Conservation (phyloP, 2,329 filamentous ascomycete genomes). For the Colletotrichum eleusines region DNA sequence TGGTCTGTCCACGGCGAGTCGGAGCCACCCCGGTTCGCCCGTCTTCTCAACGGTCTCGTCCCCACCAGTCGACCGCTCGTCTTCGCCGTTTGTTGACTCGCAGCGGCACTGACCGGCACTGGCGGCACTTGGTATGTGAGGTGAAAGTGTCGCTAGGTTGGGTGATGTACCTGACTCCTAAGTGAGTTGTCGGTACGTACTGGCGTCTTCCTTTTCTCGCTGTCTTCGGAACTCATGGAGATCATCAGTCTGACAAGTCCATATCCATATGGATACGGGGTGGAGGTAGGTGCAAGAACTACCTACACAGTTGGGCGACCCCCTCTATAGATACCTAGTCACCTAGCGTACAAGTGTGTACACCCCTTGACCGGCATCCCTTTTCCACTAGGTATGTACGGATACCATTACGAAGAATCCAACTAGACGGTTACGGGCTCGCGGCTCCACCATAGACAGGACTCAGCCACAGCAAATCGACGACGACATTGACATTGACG, state of each 20-base stretch:
- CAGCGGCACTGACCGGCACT: background rate
- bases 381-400: slow-evolving; percentile 2
- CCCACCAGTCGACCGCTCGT: slow-evolving; percentile 1
- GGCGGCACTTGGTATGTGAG: background rate
- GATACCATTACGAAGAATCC: slow-evolving; percentile 25
- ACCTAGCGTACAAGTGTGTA: too few species aligned
- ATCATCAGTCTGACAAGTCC: slow-evolving; percentile 11
- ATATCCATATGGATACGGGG: background rate
- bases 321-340: background rate
- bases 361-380: slow-evolving; percentile 22
- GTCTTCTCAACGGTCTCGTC: slow-evolving; percentile 3
- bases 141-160: background rate
- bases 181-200: background rate
- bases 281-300: too few species aligned
- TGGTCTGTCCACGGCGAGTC: slow-evolving; percentile 16
- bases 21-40: slow-evolving; percentile 24
- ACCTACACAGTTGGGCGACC: background rate
- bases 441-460: slow-evolving; percentile 23
- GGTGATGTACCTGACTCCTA: background rate
- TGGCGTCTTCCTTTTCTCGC: background rate
- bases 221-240: slow-evolving; percentile 1
- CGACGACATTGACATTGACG: slow-evolving; percentile 21
- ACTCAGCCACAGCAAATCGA: slow-evolving; percentile 34
- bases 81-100: background rate
- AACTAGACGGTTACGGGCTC: slow-evolving; percentile 29